Percentiles rank a stretch among this genome's conserved stretches.
Conservation (phyloP, 163 green algal genomes). For the Scenedesmus sp. region DNA sequence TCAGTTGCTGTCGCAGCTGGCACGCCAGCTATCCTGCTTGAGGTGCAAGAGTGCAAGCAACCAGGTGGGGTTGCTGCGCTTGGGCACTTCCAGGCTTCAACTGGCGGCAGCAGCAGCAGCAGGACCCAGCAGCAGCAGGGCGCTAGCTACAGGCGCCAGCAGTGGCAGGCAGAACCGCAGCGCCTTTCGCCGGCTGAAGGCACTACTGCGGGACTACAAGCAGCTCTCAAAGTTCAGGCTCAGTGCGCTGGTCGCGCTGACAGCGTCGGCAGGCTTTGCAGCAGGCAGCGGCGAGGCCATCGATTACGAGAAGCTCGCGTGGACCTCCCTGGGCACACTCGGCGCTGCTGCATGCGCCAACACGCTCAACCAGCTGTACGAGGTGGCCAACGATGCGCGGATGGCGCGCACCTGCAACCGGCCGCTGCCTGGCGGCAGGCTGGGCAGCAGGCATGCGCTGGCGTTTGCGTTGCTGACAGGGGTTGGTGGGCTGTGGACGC, state of each 20-base stretch:
- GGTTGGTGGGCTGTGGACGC: conserved; percentile 76
- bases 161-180: background rate
- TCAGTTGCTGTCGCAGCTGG: background rate
- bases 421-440: conserved; percentile 90
- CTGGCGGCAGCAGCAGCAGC: conserved; percentile 24
- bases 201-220: conserved; percentile 80
- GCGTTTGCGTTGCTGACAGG: conserved; percentile 87
- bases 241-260: conserved; percentile 92
- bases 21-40: background rate
- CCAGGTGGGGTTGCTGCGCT: background rate
- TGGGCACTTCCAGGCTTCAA: background rate
- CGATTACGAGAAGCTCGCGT: conserved; percentile 85
- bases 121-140: background rate
- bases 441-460: conserved; percentile 81
- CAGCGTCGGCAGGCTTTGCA: conserved; percentile 89
- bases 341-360: conserved; percentile 93
- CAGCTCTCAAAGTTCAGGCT: conserved; percentile 94
- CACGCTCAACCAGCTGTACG: conserved; percentile 94
- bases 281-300: conserved; percentile 87
- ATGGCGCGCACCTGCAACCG: conserved; percentile 94
- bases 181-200: background rate
- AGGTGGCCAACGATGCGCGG: conserved; percentile 86
- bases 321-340: conserved; percentile 92
- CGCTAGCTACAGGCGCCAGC: background rate
- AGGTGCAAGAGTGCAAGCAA: background rate